A percentile compares a stretch with the other conserved stretches of the same genome.
These are phyloP conservation scores for Zygoascus sp. DNA, from an alignment of 1,139 yeast genomes.

Conservation along the genomic window DNA sequence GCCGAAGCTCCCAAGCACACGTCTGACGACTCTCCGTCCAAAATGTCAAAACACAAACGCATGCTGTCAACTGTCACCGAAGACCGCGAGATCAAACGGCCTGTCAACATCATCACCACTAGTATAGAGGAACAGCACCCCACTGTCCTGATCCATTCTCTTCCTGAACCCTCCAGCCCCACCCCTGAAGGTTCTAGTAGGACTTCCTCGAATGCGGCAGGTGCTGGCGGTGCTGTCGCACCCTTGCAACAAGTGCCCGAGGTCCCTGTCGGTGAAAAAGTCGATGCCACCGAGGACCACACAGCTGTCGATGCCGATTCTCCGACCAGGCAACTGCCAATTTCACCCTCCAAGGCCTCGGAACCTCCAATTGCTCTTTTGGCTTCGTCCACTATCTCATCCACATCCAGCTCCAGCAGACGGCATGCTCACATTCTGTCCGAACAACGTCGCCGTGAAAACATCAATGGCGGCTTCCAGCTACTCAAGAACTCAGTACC, in stretches of 20 bases:
- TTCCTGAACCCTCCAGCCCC: not conserved
- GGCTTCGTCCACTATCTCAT: slow-evolving; percentile 7
- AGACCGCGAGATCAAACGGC: slow-evolving; percentile 9
- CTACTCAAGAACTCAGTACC: slow-evolving; percentile 40
- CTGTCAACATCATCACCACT: not conserved
- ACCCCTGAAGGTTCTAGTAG: too few species aligned
- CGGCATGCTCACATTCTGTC: slow-evolving; percentile 41
- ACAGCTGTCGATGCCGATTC: too few species aligned
- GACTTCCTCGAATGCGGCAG: not conserved
- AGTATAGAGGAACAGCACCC: not conserved
- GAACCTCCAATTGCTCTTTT: slow-evolving; percentile 11
- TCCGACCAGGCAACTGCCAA: too few species aligned
- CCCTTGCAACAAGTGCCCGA: too few species aligned
- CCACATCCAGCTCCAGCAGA: slow-evolving; percentile 28
- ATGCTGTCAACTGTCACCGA: slow-evolving; percentile 11
- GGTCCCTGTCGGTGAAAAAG: too few species aligned
- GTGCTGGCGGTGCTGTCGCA: too few species aligned
- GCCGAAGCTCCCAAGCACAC: not conserved
- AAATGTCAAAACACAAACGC: slow-evolving; percentile 8
- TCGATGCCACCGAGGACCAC: too few species aligned
- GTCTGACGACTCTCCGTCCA: not conserved
- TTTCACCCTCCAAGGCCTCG: not conserved
- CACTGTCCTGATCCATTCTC: not conserved
- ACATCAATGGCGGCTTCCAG: slow-evolving; percentile 44
- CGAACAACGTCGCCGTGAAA: slow-evolving; percentile 44